A percentile compares a stretch with the other conserved stretches of the same genome.
Evolutionary conservation across 2,329 filamentous ascomycete genomes (phyloP).

Genomic region (Botrytis cinerea): DNA sequence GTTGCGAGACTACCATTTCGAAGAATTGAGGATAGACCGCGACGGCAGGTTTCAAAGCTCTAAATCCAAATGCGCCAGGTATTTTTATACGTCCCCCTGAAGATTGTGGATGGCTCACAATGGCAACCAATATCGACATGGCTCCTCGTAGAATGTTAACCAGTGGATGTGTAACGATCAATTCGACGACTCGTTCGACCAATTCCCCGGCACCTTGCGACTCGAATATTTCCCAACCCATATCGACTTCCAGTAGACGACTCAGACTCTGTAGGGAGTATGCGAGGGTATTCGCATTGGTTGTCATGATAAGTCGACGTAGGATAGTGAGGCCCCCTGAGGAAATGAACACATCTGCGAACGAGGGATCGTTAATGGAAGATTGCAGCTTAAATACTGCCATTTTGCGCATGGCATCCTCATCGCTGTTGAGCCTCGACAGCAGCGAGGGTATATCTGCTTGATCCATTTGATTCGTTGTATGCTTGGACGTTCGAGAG

Average conservation of each 20-base stretch:
- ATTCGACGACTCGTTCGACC: constrained; percentile 77
- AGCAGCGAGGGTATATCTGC: constrained; percentile 66
- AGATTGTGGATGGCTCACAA: constrained; percentile 81
- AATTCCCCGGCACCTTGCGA: constrained; percentile 63
- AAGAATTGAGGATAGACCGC: constrained; percentile 92
- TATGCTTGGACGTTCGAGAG: neutral
- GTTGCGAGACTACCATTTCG: constrained; percentile 86
- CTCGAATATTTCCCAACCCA: constrained; percentile 92
- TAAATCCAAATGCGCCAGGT: constrained; percentile 77
- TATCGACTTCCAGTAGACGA: constrained; percentile 88
- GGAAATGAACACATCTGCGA: constrained; percentile 93
- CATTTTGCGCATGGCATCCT: constrained; percentile 96
- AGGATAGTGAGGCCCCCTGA: constrained; percentile 82
- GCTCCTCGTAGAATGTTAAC: constrained; percentile 97
- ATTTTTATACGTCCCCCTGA: constrained; percentile 46
- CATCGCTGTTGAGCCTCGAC: constrained; percentile 64
- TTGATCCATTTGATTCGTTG: constrained; percentile 54
- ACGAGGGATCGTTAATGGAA: constrained; percentile 92
- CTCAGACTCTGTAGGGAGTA: constrained; percentile 91
- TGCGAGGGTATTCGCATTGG: constrained; percentile 90
- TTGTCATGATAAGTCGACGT: constrained; percentile 78
- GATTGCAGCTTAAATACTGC: constrained; percentile 97
- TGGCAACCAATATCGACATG: constrained; percentile 93
- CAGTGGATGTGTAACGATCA: constrained; percentile 91
- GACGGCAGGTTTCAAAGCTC: constrained; percentile 87